Base-by-base conservation (phyloP, 1,284 basidiomycete species). In the Microbotryomycetes sp. region DNA sequence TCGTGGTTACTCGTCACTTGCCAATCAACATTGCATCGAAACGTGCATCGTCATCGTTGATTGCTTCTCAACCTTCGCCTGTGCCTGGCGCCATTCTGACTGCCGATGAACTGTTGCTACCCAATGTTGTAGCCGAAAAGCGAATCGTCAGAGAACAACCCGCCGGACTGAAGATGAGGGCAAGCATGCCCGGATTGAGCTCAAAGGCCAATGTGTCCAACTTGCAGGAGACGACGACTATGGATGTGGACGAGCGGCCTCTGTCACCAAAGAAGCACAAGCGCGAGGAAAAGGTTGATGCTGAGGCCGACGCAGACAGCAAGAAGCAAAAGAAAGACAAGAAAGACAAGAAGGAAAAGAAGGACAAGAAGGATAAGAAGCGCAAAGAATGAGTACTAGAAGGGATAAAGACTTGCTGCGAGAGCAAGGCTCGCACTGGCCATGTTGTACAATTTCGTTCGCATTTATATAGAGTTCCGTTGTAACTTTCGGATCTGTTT, bases 341-440 rank as follows among this genome's bases (percentile, higher is more conserved):
- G 49, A 75, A 75, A 21, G 75, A 70, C 26, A 5, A 31, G 31
- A 35, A 28, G 35, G 16, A 9, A 24, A 54, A 49, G 18, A 16
- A 46, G 9, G 79, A 73, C 56, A 73, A 70, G 71, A 76, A 81
- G 61, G 81, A 84, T 66, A 82, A 85, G 78, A 87, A 87, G 77
- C 60, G 62, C 68, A 89, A 87, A 80, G 88, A 87, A n/a, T n/a
- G n/a, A n/a, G n/a, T n/a, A n/a, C n/a, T n/a, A n/a, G n/a, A n/a
- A n/a, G n/a, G n/a, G n/a, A n/a, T n/a, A n/a, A n/a, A n/a, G n/a
- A n/a, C n/a, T n/a, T n/a, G n/a, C n/a, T n/a, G n/a, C n/a, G n/a
- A n/a, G n/a, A n/a, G n/a, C n/a, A n/a, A n/a, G n/a, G n/a, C n/a
- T n/a, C n/a, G n/a, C n/a, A n/a, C n/a, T n/a, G n/a, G n/a, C n/a